These are phyloP conservation scores for Calcarisporium arbuscula DNA, from an alignment of 2,329 filamentous ascomycete species.

Conservation along the genomic window DNA sequence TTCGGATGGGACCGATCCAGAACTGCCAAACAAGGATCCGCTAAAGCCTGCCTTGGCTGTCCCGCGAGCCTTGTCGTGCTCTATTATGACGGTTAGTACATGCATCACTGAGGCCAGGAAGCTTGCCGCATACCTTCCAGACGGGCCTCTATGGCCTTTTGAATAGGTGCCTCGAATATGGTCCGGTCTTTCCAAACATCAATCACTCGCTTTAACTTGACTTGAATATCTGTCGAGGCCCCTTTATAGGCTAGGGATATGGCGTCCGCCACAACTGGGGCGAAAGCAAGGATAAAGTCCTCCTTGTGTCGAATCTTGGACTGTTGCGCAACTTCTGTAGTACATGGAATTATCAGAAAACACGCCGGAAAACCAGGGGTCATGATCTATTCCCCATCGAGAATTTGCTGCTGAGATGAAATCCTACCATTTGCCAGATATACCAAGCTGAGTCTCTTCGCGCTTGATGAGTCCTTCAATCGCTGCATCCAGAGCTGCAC, in stretches of 20 bases:
- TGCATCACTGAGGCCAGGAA: neutral
- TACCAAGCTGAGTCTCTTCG: constrained; percentile 82
- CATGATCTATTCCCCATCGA: neutral
- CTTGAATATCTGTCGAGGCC: constrained; percentile 76
- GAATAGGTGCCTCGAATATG: constrained; percentile 77
- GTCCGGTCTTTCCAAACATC: constrained; percentile 87
- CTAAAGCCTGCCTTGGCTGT: constrained; percentile 44
- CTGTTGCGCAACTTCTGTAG: constrained; percentile 85
- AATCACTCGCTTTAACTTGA: constrained; percentile 79
- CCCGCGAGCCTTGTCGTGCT: constrained; percentile 56
- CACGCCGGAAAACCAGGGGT: too few relatives aligned
- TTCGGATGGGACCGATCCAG: constrained; percentile 62
- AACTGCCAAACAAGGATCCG: constrained; percentile 54
- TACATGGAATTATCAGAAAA: too few relatives aligned
- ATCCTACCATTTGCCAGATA: constrained; percentile 93
- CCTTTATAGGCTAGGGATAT: constrained; percentile 86
- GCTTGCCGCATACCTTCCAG: constrained; percentile 58
- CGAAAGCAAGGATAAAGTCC: constrained; percentile 88
- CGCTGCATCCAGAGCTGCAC: constrained; percentile 88
- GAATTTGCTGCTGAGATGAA: constrained; percentile 6
- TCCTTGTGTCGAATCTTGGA: constrained; percentile 88
- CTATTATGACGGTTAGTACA: constrained; percentile 29
- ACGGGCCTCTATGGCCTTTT: constrained; percentile 72
- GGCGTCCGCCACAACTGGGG: constrained; percentile 89
- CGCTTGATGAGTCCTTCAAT: constrained; percentile 77